These are phyloP conservation scores for Blastomyces parvus DNA, from an alignment of 2,329 filamentous ascomycete species.

Conservation along the genomic window DNA sequence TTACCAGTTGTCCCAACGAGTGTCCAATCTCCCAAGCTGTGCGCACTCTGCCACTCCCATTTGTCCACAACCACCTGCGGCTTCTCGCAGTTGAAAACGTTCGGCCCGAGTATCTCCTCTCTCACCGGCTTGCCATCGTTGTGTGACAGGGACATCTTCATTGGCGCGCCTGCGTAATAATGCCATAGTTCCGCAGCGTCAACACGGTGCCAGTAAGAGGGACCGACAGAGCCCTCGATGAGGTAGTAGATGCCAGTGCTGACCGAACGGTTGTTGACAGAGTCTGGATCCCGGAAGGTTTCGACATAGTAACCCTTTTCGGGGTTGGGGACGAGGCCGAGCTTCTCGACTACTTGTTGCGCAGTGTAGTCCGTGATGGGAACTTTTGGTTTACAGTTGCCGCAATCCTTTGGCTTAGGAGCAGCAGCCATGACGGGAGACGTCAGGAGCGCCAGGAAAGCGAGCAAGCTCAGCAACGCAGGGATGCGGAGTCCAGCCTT, in stretches of 20 bases:
- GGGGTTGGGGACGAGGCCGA: background rate
- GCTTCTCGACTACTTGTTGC: background rate
- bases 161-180: background rate
- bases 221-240: background rate
- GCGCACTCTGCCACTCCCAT: background rate
- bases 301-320: background rate
- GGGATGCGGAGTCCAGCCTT: background rate
- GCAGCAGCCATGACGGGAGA: background rate
- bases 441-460: background rate
- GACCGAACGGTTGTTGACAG: background rate
- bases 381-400: background rate
- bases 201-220: background rate
- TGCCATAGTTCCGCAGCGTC: background rate
- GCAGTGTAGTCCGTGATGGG: background rate
- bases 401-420: background rate
- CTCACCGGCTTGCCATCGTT: background rate
- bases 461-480: background rate
- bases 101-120: background rate
- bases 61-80: background rate
- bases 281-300: background rate
- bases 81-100: background rate
- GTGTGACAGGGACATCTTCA: background rate
- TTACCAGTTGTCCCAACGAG: background rate
- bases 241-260: background rate
- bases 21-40: background rate